Conservation (phyloP, 306 rosid species). For the Rosa multiflora region DNA sequence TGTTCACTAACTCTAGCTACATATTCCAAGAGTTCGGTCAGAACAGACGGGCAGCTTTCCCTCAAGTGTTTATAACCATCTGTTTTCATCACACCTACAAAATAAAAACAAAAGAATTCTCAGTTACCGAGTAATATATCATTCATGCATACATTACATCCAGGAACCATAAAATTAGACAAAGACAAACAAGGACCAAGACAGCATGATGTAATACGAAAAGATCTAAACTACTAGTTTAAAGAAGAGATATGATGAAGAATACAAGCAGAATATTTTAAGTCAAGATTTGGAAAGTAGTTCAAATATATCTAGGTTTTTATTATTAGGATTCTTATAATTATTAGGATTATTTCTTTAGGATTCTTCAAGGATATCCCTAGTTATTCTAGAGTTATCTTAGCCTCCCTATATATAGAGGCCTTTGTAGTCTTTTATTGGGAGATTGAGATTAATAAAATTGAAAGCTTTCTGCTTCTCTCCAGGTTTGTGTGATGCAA, state of each 20-base stretch:
- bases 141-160: neutral
- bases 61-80: conserved; percentile 87
- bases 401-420: no score
- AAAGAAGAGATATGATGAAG: neutral
- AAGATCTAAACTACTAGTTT: neutral
- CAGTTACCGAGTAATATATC: conserved; percentile 12
- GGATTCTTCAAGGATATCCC: no score
- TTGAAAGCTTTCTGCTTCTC: no score
- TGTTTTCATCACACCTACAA: conserved; percentile 84
- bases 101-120: conserved; percentile 9
- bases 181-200: neutral
- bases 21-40: conserved; percentile 81
- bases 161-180: neutral
- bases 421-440: no score
- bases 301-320: no score
- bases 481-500: no score
- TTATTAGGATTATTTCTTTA: no score
- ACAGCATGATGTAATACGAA: neutral
- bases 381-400: no score
- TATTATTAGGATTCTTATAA: no score
- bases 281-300: no score
- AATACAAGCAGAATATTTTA: no score
- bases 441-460: no score
- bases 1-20: conserved; percentile 83
- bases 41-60: conserved; percentile 82